A percentile compares a stretch with the other conserved stretches of the same genome.
These are phyloP conservation scores for Areca catechu DNA, from an alignment of 176 grass and related monocot species.

Conservation along the genomic window DNA sequence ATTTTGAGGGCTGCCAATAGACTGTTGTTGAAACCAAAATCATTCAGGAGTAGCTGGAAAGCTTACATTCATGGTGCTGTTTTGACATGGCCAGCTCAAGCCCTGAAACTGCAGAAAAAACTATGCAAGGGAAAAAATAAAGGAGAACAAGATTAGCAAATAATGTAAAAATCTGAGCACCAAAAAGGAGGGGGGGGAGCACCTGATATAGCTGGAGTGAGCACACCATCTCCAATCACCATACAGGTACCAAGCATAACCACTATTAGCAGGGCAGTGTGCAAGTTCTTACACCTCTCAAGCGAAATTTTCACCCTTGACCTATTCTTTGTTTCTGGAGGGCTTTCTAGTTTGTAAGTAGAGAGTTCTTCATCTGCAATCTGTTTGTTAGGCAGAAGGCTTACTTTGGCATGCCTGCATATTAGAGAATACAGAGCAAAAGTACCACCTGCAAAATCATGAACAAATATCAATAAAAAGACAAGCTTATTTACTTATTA, in stretches of 20 bases:
- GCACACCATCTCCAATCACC: slow-evolving; percentile 99
- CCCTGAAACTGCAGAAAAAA: slow-evolving; percentile 95
- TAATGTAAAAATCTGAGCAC: neutral
- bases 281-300: slow-evolving; percentile 81
- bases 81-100: slow-evolving; percentile 85
- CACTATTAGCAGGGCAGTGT: slow-evolving; percentile 59
- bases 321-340: slow-evolving; percentile 39
- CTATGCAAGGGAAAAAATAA: slow-evolving; percentile 18
- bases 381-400: slow-evolving; percentile 83
- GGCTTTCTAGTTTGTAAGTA: slow-evolving; percentile 76
- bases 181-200: neutral
- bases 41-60: slow-evolving; percentile 3
- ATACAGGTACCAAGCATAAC: slow-evolving; percentile 97
- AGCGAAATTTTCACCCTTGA: slow-evolving; percentile 65
- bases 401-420: slow-evolving; percentile 88
- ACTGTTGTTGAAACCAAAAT: neutral
- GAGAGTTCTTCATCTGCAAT: slow-evolving; percentile 91
- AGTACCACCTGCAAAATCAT: slow-evolving; percentile 57
- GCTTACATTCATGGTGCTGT: slow-evolving; percentile 84
- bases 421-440: slow-evolving; percentile 91
- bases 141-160: slow-evolving; percentile 7
- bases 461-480: neutral
- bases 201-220: slow-evolving; percentile 96
- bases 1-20: neutral
- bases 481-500: neutral